Evolutionary conservation across 1,139 yeast species (phyloP).

Genomic region (Geotrichum restrictum): DNA sequence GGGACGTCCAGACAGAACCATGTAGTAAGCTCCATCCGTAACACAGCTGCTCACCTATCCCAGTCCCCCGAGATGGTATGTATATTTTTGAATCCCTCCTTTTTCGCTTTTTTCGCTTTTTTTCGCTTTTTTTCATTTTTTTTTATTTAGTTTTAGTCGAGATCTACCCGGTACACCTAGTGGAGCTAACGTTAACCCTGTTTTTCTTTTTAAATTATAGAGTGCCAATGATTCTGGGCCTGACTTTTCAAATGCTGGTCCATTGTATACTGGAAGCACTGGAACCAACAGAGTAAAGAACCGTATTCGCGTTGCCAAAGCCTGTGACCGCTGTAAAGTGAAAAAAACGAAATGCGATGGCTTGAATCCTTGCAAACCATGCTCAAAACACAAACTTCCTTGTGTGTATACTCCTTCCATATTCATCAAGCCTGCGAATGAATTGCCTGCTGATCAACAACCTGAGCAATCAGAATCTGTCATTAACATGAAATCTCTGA

Average conservation of each 20-base stretch:
- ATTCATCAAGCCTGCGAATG: conserved; percentile 1
- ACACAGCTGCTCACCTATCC: background rate
- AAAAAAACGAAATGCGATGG: conserved; percentile 65
- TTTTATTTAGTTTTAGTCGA: too few species aligned
- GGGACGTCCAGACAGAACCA: too few species aligned
- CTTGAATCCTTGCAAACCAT: conserved; percentile 51
- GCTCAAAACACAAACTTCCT: conserved; percentile 45
- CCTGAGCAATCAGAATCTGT: background rate
- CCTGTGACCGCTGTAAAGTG: conserved; percentile 58
- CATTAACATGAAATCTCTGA: conserved; percentile 6
- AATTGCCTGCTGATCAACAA: background rate
- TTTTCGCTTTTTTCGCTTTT: too few species aligned
- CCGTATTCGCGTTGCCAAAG: conserved; percentile 46
- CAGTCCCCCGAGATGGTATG: background rate
- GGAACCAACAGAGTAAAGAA: conserved; percentile 19
- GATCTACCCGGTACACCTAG: too few species aligned
- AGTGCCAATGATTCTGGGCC: background rate
- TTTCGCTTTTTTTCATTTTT: too few species aligned
- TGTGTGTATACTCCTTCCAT: conserved; percentile 38
- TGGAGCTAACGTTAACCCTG: too few species aligned
- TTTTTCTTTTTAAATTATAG: too few species aligned
- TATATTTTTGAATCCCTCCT: background rate
- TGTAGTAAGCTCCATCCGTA: too few species aligned
- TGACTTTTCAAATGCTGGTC: background rate
- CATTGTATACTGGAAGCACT: background rate